Evolutionary conservation across 805 yeast genomes (phyloP), one percentile per base, ranked within the genome.

Genomic region (Phaffomyces thermotolerans): DNA sequence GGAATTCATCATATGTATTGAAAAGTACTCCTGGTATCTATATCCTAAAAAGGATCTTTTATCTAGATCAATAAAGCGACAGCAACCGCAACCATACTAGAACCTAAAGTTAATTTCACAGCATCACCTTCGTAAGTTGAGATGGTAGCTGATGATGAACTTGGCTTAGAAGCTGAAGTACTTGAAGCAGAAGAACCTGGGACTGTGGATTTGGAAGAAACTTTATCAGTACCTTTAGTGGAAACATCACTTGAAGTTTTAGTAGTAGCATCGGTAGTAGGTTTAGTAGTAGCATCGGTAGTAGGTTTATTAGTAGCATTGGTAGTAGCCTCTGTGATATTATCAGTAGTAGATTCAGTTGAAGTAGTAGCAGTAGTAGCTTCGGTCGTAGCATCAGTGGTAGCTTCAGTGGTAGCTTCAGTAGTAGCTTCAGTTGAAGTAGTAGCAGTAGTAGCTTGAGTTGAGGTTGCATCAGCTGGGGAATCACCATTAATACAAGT

Each of bases 401-500:
- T 5, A 20, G n/a, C n/a, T n/a, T n/a, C 34, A n/a, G 5, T n/a
- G 4, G 34, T 31, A 4, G 5, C 24, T 20, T 4, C 14, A 20
- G 36, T 20, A 34, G 36, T 34, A 20, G 27, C 24, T 15, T 17
- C 35, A 22, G 25, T 6, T 12, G 27, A 1, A 5, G 36, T 13
- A n/a, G 33, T 13, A 17, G 34, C 22, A 32, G 34, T 17, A 8
- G 22, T 32, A 31, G 17, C 17, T 31, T 17, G 6, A 31, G 34
- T 13, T 2, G 14, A 7, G 8, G 34, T 32, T 17, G 20, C 18
- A 31, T 33, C 35, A 17, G 22, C 13, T 9, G 35, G 15, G 3
- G 34, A 36, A n/a, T 29, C 42, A 38, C 40, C 41, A 23, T 36
- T 34, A 17, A 63, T 54, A 46, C 36, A 34, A 13, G 36, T 34